A percentile compares a stretch with the other conserved stretches of the same genome.
phyloP scores from a whole-genome alignment of 768 basidiomycete genomes.

The Lyophyllum shimeji region DNA sequence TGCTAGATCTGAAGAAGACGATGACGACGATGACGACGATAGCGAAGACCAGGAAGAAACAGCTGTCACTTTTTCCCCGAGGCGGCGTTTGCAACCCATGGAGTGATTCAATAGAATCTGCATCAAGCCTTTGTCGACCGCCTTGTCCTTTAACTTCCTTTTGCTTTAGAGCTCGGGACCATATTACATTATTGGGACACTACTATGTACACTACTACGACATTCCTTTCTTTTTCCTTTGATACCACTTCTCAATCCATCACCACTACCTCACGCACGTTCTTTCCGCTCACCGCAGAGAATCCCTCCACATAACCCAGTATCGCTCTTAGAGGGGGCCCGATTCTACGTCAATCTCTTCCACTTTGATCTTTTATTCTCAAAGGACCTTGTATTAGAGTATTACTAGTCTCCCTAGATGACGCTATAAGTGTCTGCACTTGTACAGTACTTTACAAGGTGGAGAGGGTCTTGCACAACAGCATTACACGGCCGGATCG shows the following conservation, averaged over 20 bases:
- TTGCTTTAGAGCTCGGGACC: conserved; percentile 1
- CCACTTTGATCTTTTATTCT: not conserved
- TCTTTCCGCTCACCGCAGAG: not conserved
- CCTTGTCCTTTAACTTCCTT: not conserved
- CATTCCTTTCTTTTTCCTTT: not conserved
- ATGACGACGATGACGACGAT: conserved; percentile 17
- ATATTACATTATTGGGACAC: not conserved
- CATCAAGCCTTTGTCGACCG: not conserved
- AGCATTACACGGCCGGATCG: conserved; percentile 12
- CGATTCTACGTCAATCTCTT: not conserved
- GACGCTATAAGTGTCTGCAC: conserved; percentile 20
- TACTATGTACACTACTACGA: not conserved
- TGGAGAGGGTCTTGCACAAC: conserved; percentile 22
- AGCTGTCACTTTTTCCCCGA: conserved; percentile 32
- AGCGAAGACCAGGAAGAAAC: conserved; percentile 25
- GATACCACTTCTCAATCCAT: not conserved
- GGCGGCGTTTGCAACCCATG: conserved; percentile 13
- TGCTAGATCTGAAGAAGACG: conserved; percentile 6
- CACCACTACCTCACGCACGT: not conserved
- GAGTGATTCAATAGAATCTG: not conserved
- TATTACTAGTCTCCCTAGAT: conserved; percentile 21
- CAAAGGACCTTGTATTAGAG: conserved; percentile 19
- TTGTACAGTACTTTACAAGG: conserved; percentile 33
- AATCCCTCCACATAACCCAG: not conserved
- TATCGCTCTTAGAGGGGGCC: conserved; percentile 1